phyloP scores from a whole-genome alignment of 2,329 filamentous ascomycete species.

The Neurospora crassa region DNA sequence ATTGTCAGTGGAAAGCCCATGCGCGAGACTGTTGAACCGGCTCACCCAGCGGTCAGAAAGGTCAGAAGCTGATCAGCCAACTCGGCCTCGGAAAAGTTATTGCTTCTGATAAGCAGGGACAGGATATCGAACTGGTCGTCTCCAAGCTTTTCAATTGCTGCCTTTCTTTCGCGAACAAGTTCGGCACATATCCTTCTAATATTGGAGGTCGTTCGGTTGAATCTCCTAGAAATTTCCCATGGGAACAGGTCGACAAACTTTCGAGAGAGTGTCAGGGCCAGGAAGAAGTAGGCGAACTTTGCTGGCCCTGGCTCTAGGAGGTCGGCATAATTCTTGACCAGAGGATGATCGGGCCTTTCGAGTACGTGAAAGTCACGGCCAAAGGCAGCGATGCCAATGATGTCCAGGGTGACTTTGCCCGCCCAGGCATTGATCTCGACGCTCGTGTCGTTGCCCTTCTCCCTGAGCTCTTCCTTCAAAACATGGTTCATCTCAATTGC shows the following conservation, averaged over 20 bases:
- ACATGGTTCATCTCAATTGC: slow-evolving; percentile 24
- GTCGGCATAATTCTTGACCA: slow-evolving; percentile 32
- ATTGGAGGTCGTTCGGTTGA: slow-evolving; percentile 25
- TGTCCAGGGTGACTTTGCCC: slow-evolving; percentile 46
- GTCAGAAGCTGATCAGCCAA: slow-evolving; percentile 46
- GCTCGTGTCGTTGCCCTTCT: slow-evolving; percentile 6
- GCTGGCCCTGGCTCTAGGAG: slow-evolving; percentile 36
- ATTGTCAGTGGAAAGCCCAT: slow-evolving; percentile 33
- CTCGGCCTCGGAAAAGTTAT: slow-evolving; percentile 41
- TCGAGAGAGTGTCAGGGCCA: slow-evolving; percentile 27
- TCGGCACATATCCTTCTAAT: slow-evolving; percentile 32
- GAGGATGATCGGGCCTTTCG: slow-evolving; percentile 27
- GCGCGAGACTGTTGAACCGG: slow-evolving; percentile 29
- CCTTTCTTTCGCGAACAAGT: slow-evolving; percentile 38
- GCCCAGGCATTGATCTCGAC: slow-evolving; percentile 37
- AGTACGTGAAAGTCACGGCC: slow-evolving; percentile 42
- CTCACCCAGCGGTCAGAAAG: slow-evolving; percentile 44
- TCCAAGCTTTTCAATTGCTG: slow-evolving; percentile 32
- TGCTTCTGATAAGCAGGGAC: slow-evolving; percentile 42
- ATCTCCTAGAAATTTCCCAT: slow-evolving; percentile 29
- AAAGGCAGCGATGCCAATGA: slow-evolving; percentile 49
- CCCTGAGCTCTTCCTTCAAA: slow-evolving; percentile 31
- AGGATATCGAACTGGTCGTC: slow-evolving; percentile 53
- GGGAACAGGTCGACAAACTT: slow-evolving; percentile 31
- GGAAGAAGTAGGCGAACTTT: slow-evolving; percentile 34